Base-by-base conservation (phyloP, 2,329 filamentous ascomycete species). In the Colletotrichum sp. region DNA sequence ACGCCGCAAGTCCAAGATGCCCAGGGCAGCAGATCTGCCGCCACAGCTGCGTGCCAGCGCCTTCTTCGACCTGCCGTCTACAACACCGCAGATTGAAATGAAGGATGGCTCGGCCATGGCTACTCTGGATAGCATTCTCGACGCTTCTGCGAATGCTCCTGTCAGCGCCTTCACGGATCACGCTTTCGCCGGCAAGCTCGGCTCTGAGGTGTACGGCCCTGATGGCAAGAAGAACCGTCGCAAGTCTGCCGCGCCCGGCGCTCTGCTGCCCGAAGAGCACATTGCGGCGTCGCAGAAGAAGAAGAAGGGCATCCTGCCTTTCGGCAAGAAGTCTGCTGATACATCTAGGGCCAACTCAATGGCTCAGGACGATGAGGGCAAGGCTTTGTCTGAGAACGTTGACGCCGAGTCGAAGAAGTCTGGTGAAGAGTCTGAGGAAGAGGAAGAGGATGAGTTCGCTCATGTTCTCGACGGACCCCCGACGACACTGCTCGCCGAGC, bases 131-230 rank as follows among this genome's bases (percentile, higher is more conserved):
- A 96, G 93, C 82, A 98, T 99, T 69, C 90, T 99, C 19, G 94
- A 98, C 82, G 97, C 96, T 9, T 97, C 96, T 4, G 95, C 95
- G 4, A 91, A 90, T 76, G 96, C 97, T 1, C 97, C 97, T 2
- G 96, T 98, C 34, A 95, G 90, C 79, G 96, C 96, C 30, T 99
- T 99, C 80, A 98, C 95, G 0, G 95, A 98, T 81, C 96, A 98
- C 83, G 92, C 93, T 1, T 96, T 95, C 81, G 94, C 93, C 32
- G 96, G 96, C 6, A 92, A 92, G 77, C 88, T 96, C 13, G 94
- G 95, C 29, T 84, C 90, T 6, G 94, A 96, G 80, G 91, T 96
- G 0, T 98, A 97, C 81, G 94, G 94, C 39, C 82, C 86, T 78
- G 86, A 90, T 78, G 90, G 89, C 82, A 69, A 69, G 57, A 91